phyloP scores from a whole-genome alignment of 495 filamentous ascomycete species.

The Endocarpon pusillum region DNA sequence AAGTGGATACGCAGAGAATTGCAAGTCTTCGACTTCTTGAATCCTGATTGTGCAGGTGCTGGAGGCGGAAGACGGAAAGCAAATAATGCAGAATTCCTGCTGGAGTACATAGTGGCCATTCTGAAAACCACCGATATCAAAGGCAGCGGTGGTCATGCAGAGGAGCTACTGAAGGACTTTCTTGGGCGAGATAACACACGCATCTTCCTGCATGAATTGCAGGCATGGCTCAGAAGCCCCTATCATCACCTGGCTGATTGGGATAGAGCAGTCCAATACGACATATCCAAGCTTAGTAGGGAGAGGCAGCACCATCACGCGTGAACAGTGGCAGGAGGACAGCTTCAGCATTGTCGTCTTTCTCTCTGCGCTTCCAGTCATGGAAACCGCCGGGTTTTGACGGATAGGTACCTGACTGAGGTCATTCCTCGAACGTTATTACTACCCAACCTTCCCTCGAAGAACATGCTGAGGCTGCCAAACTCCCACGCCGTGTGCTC shows the following conservation, averaged over 20 bases:
- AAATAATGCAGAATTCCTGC: conserved; percentile 74
- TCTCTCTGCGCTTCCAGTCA: too few species aligned
- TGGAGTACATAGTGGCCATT: conserved; percentile 79
- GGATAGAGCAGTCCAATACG: conserved; percentile 71
- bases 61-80: conserved; percentile 24
- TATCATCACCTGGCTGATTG: conserved; percentile 51
- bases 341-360: too few species aligned
- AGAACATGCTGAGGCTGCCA: too few species aligned
- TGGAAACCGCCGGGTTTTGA: too few species aligned
- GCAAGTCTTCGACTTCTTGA: conserved; percentile 67
- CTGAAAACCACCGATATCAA: conserved; percentile 84
- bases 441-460: too few species aligned
- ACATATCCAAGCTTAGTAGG: conserved; percentile 3
- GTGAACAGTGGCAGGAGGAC: too few species aligned
- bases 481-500: too few species aligned
- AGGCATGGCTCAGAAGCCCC: conserved; percentile 67
- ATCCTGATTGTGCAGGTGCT: conserved; percentile 16
- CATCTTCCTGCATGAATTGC: conserved; percentile 72
- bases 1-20: conserved; percentile 81
- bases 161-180: conserved; percentile 76
- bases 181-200: conserved; percentile 60
- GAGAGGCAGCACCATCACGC: too few species aligned
- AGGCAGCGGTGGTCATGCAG: conserved; percentile 65
- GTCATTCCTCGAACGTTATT: too few species aligned
- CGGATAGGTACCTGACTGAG: too few species aligned